Evolutionary conservation across 2,329 filamentous ascomycete genomes (phyloP).

Genomic region (Lasiodiplodia sp.): DNA sequence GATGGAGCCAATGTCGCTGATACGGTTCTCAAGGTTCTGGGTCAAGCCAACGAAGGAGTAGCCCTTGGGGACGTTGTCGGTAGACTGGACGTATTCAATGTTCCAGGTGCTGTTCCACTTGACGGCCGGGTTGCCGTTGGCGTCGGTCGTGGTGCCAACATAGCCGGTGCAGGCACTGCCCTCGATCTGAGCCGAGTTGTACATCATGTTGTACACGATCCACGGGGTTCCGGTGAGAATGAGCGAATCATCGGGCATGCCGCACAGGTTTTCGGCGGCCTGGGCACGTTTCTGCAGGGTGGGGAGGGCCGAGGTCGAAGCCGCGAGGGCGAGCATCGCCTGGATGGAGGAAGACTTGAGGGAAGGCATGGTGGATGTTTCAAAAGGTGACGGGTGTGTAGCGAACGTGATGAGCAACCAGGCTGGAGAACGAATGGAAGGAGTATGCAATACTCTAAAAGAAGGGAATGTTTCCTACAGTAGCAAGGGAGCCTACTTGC

Average conservation of each 20-base stretch:
- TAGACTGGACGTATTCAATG: conserved; percentile 46
- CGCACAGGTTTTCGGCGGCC: conserved; percentile 32
- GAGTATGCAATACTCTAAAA: conserved; percentile 26
- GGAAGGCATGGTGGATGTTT: conserved; percentile 22
- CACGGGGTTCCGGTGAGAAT: conserved; percentile 51
- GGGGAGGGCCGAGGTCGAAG: conserved; percentile 25
- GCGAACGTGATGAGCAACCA: conserved; percentile 13
- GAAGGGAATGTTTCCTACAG: conserved; percentile 3
- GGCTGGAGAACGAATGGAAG: conserved; percentile 16
- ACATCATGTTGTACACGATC: conserved; percentile 58
- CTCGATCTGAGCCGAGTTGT: conserved; percentile 49
- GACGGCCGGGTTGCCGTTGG: conserved; percentile 45
- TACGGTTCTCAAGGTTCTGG: conserved; percentile 50
- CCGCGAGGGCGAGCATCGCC: conserved; percentile 31
- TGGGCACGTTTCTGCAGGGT: conserved; percentile 29
- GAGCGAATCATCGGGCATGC: conserved; percentile 30
- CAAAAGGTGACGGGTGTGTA: not conserved
- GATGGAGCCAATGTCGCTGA: conserved; percentile 50
- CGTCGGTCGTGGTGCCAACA: conserved; percentile 40
- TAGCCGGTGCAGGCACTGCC: conserved; percentile 53
- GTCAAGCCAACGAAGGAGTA: conserved; percentile 56
- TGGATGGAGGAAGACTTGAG: conserved; percentile 22
- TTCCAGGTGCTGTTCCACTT: conserved; percentile 50
- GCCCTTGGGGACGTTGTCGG: conserved; percentile 52
- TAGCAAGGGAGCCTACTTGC: not conserved